Evolutionary conservation across 306 rosid genomes (phyloP).

Genomic region (Biancaea sappan): DNA sequence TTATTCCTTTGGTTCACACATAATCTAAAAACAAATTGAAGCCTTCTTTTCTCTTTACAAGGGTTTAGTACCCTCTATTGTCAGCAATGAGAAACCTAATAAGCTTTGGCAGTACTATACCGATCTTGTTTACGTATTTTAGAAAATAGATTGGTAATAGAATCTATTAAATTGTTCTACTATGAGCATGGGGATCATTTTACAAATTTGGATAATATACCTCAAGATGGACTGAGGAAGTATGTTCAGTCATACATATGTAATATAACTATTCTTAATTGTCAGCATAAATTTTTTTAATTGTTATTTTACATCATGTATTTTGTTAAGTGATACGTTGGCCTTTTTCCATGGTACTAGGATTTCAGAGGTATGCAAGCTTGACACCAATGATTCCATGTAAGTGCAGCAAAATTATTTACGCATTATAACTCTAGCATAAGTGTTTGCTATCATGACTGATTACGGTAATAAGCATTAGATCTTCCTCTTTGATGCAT

Average conservation of each 20-base stretch:
- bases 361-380: constrained; percentile 41
- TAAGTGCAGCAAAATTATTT: constrained; percentile 39
- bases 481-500: constrained; percentile 3
- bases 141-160: constrained; percentile 12
- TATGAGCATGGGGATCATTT: constrained; percentile 23
- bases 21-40: constrained; percentile 48
- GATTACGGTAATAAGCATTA: constrained; percentile 9
- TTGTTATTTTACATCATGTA: constrained; percentile 11
- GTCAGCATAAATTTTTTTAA: background rate
- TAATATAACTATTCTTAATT: constrained; percentile 24
- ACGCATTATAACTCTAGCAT: background rate
- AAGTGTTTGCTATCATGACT: constrained; percentile 5
- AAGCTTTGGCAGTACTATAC: too few species aligned
- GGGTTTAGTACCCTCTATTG: too few species aligned
- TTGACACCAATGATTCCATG: constrained; percentile 35
- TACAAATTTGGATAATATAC: constrained; percentile 35
- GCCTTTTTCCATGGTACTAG: constrained; percentile 32
- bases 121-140: constrained; percentile 8
- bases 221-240: constrained; percentile 14
- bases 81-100: background rate
- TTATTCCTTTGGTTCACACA: background rate
- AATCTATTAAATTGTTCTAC: constrained; percentile 16
- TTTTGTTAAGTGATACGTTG: constrained; percentile 30
- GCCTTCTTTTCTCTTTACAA: constrained; percentile 85
- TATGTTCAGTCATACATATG: constrained; percentile 5